Base-by-base conservation (phyloP, 768 basidiomycete genomes). In the Cubamyces sp. region DNA sequence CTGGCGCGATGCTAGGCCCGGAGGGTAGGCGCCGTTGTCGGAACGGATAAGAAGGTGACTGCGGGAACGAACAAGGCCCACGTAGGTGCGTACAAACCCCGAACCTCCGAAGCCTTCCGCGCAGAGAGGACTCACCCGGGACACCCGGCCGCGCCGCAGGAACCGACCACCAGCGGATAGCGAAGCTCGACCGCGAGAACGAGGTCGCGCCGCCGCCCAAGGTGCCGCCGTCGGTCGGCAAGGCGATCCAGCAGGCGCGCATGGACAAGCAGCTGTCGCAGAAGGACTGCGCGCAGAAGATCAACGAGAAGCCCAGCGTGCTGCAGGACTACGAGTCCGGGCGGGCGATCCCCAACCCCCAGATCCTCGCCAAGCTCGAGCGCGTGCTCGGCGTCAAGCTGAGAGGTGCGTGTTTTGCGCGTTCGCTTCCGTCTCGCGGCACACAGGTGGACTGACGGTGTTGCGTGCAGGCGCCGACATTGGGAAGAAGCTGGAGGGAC, bases 171-270 rank as follows among this genome's bases (percentile, higher is more conserved):
- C 92, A 94, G 72, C 86, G 86, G 58, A 95, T 96, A 72, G 94
- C 91, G 25, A 96, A 96, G 71, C 87, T 98, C 45, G 95, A 96
- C 75, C 86, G 92, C 46, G 94, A 97, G 69, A 96, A 98, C 74
- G 95, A 96, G 71, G 94, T 96, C 23, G 93, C 94, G 9, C 94
- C 95, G 7, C 96, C 96, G 49, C 67, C 90, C 55, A 96, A 94
- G 77, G 78, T 98, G 66, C 73, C 81, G 1, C 80, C 87, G 9
- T 81, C 79, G 23, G 91, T 91, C 64, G 91, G 91, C 65, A 87
- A 87, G 75, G 92, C 94, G 3, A 93, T 98, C 66, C 87, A 91
- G 74, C 79, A 82, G 16, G 92, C 87, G 45, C 90, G 96, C 59
- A 78, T 82, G 78, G 93, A 88, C 25, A 82, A 87, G 73, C 82